These are phyloP conservation scores for Beta macrorhiza DNA, from an alignment of 179 eudicot genomes.

Conservation along the genomic window DNA sequence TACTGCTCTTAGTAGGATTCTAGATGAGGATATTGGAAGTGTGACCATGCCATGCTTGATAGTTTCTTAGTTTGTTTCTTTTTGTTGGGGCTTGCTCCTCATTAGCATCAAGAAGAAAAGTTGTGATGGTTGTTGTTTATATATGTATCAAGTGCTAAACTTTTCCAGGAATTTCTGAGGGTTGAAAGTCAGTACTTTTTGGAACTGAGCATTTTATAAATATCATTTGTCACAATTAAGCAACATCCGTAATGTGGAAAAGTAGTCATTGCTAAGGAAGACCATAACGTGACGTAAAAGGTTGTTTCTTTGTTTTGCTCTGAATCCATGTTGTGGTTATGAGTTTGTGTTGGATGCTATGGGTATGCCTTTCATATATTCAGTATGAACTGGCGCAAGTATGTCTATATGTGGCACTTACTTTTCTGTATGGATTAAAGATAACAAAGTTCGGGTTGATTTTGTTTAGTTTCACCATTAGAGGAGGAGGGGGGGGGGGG, in stretches of 20 bases:
- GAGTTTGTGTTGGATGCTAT: neutral
- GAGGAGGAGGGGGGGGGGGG: too few species aligned
- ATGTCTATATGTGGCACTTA: neutral
- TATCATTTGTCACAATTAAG: neutral
- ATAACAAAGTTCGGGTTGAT: neutral
- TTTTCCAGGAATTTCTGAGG: neutral
- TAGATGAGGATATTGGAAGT: too few species aligned
- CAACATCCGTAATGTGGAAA: neutral
- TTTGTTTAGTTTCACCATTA: neutral
- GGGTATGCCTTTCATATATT: neutral
- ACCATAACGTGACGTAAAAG: neutral
- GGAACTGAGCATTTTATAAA: neutral
- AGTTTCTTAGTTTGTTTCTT: too few species aligned
- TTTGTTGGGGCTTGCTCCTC: too few species aligned
- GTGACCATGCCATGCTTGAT: too few species aligned
- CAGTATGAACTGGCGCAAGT: neutral
- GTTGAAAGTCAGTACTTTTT: neutral
- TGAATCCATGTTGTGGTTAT: neutral
- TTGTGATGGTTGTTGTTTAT: neutral
- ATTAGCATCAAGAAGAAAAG: too few species aligned
- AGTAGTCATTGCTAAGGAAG: neutral
- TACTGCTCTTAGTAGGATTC: too few species aligned
- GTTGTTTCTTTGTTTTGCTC: neutral
- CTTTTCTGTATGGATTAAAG: neutral
- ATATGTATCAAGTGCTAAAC: neutral